These are phyloP conservation scores for Cercospora sojina DNA, from an alignment of 2,329 filamentous ascomycete genomes.

Conservation along the genomic window DNA sequence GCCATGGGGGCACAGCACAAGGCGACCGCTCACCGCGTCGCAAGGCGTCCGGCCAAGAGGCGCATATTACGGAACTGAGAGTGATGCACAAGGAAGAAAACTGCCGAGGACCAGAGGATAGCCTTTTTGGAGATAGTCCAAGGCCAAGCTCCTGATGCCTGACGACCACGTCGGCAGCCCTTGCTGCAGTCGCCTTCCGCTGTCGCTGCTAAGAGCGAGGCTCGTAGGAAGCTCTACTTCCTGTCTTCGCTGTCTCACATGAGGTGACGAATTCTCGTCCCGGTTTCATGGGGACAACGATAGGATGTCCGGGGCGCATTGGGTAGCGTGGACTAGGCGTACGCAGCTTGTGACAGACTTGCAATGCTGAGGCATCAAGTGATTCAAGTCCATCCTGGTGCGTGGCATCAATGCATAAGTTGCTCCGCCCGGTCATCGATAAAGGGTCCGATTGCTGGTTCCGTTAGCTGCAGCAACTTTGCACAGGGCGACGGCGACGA, in stretches of 20 bases:
- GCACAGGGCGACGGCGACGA: neutral
- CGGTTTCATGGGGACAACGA: neutral
- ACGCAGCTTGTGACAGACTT: neutral
- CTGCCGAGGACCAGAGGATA: neutral
- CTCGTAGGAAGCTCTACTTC: neutral
- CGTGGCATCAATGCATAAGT: neutral
- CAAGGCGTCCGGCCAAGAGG: neutral
- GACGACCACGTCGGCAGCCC: neutral
- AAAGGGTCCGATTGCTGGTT: neutral
- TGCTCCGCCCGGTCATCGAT: neutral
- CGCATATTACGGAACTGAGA: neutral
- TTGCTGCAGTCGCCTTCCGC: neutral
- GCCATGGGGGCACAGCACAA: neutral
- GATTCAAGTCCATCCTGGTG: neutral
- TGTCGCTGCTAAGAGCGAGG: neutral
- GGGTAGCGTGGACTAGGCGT: neutral
- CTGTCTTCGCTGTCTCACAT: neutral
- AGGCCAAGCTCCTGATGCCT: neutral
- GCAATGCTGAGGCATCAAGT: neutral
- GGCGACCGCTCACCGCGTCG: neutral
- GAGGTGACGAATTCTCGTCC: neutral
- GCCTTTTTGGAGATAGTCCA: neutral
- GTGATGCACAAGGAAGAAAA: neutral
- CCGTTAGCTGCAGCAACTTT: constrained; percentile 1
- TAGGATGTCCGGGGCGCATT: neutral